Evolutionary conservation across 495 filamentous ascomycete genomes (phyloP).

Genomic region (Sporormia fimetaria): DNA sequence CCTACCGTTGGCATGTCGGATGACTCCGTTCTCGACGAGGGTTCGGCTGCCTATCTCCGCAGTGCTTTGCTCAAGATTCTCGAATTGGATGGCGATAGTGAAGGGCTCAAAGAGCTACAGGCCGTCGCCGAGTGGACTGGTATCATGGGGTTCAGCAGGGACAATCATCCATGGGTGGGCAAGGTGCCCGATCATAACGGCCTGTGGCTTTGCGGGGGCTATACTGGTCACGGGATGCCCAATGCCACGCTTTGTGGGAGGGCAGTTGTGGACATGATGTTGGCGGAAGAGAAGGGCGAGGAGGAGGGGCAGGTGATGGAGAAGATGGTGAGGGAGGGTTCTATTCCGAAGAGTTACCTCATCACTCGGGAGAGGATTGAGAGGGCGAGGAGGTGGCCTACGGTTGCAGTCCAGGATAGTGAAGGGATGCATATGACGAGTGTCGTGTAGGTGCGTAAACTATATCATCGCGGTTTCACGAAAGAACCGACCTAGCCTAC

Average conservation of each 20-base stretch:
- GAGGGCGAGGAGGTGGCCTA: slow-evolving; percentile 23
- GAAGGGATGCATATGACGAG: slow-evolving; percentile 7
- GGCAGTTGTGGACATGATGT: slow-evolving; percentile 53
- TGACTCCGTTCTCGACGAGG: slow-evolving; percentile 44
- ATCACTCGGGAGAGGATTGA: slow-evolving; percentile 29
- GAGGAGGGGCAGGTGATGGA: slow-evolving; percentile 9
- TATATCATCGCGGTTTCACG: background rate
- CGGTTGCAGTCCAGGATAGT: slow-evolving; percentile 22
- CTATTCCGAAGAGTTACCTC: slow-evolving; percentile 28
- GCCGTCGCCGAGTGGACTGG: slow-evolving; percentile 65
- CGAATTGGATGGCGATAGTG: slow-evolving; percentile 30
- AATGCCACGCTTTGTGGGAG: slow-evolving; percentile 58
- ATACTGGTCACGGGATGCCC: slow-evolving; percentile 70
- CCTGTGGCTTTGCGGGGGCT: slow-evolving; percentile 31
- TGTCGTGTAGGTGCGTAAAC: background rate
- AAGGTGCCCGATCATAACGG: slow-evolving; percentile 35
- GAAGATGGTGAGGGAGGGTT: slow-evolving; percentile 14
- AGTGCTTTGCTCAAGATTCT: slow-evolving; percentile 35
- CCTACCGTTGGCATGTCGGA: slow-evolving; percentile 47
- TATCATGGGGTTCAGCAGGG: slow-evolving; percentile 67
- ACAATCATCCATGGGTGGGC: slow-evolving; percentile 59
- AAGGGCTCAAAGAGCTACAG: slow-evolving; percentile 38
- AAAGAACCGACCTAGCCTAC: background rate
- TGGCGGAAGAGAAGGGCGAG: slow-evolving; percentile 30
- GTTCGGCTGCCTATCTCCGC: slow-evolving; percentile 41